phyloP scores from a whole-genome alignment of 1,284 basidiomycete genomes.

The Hemileia vastatrix region DNA sequence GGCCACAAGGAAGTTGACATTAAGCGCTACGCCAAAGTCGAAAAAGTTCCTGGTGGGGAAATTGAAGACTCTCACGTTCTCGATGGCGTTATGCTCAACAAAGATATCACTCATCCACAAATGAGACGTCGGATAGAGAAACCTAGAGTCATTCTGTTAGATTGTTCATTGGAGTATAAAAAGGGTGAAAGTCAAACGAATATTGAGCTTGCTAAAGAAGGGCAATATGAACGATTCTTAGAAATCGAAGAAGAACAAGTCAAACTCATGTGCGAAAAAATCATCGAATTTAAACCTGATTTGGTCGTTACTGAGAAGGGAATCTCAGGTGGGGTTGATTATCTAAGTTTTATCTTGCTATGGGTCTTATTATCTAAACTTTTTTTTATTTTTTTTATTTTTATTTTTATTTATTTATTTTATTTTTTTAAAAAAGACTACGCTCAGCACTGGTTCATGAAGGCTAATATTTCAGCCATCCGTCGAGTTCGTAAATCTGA shows the following conservation, averaged over 20 bases:
- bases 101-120: constrained; percentile 95
- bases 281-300: constrained; percentile 91
- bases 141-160: constrained; percentile 79
- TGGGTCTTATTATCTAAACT: not conserved
- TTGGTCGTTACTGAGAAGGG: constrained; percentile 96
- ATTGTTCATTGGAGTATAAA: constrained; percentile 98
- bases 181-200: constrained; percentile 98
- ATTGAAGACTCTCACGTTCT: constrained; percentile 86
- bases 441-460: constrained; percentile 84
- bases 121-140: constrained; percentile 88
- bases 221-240: constrained; percentile 84
- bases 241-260: constrained; percentile 98
- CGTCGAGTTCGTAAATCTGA: constrained; percentile 94
- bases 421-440: constrained; percentile 55
- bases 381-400: not conserved
- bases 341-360: not conserved
- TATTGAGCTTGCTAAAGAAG: constrained; percentile 92
- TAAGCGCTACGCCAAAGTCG: constrained; percentile 93
- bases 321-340: constrained; percentile 60
- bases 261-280: constrained; percentile 72
- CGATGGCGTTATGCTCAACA: constrained; percentile 92
- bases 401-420: not conserved
- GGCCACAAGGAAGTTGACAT: constrained; percentile 84
- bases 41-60: constrained; percentile 94
- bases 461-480: constrained; percentile 80